A percentile compares a stretch with the other conserved stretches of the same genome.
phyloP scores from a whole-genome alignment of 768 basidiomycete genomes.

The Rhodosporidiobolus odoratus region DNA sequence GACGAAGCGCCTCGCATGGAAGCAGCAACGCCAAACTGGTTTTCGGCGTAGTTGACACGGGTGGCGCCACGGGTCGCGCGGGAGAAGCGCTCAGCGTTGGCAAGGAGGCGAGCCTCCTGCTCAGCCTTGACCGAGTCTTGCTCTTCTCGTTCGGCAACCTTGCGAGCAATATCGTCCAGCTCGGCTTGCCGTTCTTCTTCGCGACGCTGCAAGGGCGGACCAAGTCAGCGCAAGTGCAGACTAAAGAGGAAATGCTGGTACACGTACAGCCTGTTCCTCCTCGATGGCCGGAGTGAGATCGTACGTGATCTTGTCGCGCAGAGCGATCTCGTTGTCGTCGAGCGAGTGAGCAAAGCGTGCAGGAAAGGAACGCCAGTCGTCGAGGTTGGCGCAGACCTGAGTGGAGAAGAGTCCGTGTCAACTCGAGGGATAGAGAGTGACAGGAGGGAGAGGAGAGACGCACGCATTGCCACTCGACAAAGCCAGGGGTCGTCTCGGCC shows the following conservation, averaged over 20 bases:
- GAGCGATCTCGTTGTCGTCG: slow-evolving; percentile 72
- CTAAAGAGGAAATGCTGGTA: slow-evolving; percentile 49
- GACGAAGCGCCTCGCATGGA: not conserved
- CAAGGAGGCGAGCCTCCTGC: slow-evolving; percentile 8
- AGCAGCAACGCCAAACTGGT: slow-evolving; percentile 1
- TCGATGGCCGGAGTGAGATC: slow-evolving; percentile 67
- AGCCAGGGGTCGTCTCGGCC: slow-evolving; percentile 49
- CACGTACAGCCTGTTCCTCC: slow-evolving; percentile 45
- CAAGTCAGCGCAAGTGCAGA: slow-evolving; percentile 52
- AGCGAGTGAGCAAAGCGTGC: slow-evolving; percentile 69
- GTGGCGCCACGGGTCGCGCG: not conserved
- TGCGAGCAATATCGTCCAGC: slow-evolving; percentile 68
- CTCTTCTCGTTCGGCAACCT: slow-evolving; percentile 84
- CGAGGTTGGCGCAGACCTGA: slow-evolving; percentile 73
- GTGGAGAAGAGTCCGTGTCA: not conserved
- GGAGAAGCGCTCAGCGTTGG: not conserved
- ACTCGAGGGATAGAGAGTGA: not conserved
- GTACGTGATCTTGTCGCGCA: slow-evolving; percentile 64
- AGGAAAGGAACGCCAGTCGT: slow-evolving; percentile 77
- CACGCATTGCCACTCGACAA: slow-evolving; percentile 89
- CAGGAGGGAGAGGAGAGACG: slow-evolving; percentile 24
- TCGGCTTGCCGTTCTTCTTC: not conserved
- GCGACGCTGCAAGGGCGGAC: not conserved
- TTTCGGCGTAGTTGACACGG: slow-evolving; percentile 9
- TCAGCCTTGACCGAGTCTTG: slow-evolving; percentile 55